Evolutionary conservation across 140 eudicot genomes (phyloP), one percentile per base, ranked within the genome.

Genomic region (Bidens hawaiensis): DNA sequence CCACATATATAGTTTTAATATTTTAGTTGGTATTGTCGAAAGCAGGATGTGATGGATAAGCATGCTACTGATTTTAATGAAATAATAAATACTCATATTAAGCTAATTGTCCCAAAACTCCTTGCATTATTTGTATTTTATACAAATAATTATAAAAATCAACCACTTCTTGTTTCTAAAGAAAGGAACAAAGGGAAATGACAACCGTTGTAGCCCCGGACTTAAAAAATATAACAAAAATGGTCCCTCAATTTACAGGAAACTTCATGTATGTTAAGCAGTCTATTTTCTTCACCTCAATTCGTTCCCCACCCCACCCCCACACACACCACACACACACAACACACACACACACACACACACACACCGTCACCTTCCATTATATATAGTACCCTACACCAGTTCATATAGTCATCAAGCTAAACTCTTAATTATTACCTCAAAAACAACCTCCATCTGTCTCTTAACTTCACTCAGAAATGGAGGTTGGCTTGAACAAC

Each of bases 141-240:
- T 36, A 36, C 64, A 19, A 57, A 66, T 64, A 17, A 50, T 49
- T 66, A 66, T 30, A 47, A 74, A 53, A 38, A 58, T 58, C 74
- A 74, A 48, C 74, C n/a, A 74, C 78, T 67, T 45, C 8, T 58
- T 74, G 78, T 74, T 66, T 59, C 74, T 26, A 66, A 5, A 54
- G 31, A 14, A 74, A 74, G 78, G 69, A 74, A 65, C 74, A 50
- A 5, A 8, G n/a, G 42, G 42, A 66, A 66, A 61, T 48, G 67
- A 65, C 78, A 56, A 47, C 63, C 48, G 48, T 24, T 38, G 47
- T 24, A 36, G 46, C 34, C 69, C 33, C 55, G 3, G 9, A 70
- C 47, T 38, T 50, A 47, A 28, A 41, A 27, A 65, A 65, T 33
- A 65, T 73, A 47, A 23, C 49, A 38, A 9, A 46, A 28, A 56